These are phyloP conservation scores for Cyclocybe aegerita DNA, from an alignment of 768 basidiomycete genomes.

Conservation along the genomic window DNA sequence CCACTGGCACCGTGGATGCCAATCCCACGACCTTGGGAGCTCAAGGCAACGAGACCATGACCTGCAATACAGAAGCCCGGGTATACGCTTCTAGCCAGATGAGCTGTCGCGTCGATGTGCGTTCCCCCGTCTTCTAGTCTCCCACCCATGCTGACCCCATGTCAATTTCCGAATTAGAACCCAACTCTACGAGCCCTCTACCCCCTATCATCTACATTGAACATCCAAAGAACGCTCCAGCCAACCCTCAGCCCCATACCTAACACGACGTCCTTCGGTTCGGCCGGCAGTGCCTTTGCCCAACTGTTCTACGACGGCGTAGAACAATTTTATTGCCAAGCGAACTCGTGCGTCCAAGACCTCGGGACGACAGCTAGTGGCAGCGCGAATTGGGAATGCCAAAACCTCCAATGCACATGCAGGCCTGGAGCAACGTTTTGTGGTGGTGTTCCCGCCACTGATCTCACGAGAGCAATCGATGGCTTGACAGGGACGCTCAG, in stretches of 20 bases:
- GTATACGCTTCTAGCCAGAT: slow-evolving; percentile 82
- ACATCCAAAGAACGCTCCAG: slow-evolving; percentile 76
- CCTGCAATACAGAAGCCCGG: slow-evolving; percentile 66
- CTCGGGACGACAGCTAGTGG: slow-evolving; percentile 34
- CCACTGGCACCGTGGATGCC: slow-evolving; percentile 35
- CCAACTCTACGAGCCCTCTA: slow-evolving; percentile 79
- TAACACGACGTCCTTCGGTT: slow-evolving; percentile 58
- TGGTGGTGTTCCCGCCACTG: slow-evolving; percentile 43
- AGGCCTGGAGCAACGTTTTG: slow-evolving; percentile 72
- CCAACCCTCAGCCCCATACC: slow-evolving; percentile 68
- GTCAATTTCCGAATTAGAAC: slow-evolving; percentile 48
- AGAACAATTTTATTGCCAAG: slow-evolving; percentile 87
- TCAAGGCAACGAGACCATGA: slow-evolving; percentile 53
- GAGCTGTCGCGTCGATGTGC: slow-evolving; percentile 80
- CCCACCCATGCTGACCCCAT: not conserved
- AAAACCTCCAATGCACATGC: slow-evolving; percentile 75
- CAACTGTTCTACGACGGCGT: slow-evolving; percentile 79
- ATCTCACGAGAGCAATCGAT: slow-evolving; percentile 67
- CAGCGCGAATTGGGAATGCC: slow-evolving; percentile 66
- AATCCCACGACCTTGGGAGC: slow-evolving; percentile 25
- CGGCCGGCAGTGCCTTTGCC: slow-evolving; percentile 52
- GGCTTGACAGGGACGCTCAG: slow-evolving; percentile 60
- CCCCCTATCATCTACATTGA: slow-evolving; percentile 69
- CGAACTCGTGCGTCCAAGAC: slow-evolving; percentile 68
- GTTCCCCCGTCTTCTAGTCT: slow-evolving; percentile 24